Evolutionary conservation across 345 rosid species (phyloP).

Genomic region (Durio zibethinus): DNA sequence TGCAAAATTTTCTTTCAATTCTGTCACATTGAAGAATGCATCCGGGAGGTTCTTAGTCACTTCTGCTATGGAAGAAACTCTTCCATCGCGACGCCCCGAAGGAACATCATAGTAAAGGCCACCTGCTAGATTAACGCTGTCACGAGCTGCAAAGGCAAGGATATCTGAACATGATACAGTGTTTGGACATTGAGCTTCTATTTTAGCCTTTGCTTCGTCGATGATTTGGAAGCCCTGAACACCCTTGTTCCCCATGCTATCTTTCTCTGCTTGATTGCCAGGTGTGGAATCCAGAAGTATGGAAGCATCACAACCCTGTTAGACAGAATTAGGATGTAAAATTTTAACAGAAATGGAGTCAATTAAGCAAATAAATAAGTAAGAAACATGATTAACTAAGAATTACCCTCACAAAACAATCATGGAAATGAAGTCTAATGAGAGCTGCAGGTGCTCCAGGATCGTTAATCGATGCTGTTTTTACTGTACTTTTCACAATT

Average conservation of each 20-base stretch:
- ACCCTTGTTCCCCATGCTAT: constrained; percentile 3
- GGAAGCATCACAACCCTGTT: constrained; percentile 76
- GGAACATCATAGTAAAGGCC: not conserved
- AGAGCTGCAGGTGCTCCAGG: not conserved
- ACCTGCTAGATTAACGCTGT: constrained; percentile 8
- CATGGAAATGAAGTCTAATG: constrained; percentile 8
- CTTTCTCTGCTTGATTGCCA: constrained; percentile 29
- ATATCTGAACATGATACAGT: constrained; percentile 43
- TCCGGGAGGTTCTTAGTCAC: not conserved
- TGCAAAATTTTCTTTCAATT: not conserved
- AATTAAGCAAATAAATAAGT: not conserved
- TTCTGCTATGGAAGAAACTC: not conserved
- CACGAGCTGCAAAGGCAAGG: constrained; percentile 37
- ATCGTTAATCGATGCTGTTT: not conserved
- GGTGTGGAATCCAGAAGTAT: constrained; percentile 45
- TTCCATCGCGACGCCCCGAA: not conserved
- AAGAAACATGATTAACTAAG: not conserved
- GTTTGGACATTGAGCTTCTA: constrained; percentile 37
- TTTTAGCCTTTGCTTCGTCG: constrained; percentile 34
- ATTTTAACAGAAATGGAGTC: not conserved
- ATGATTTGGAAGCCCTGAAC: constrained; percentile 33
- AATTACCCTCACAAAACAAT: not conserved
- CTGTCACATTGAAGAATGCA: not conserved
- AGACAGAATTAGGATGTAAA: not conserved
- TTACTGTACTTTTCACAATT: not conserved